Base-by-base conservation (phyloP, 371 early-diverging fungal genomes). In the Mortierella sp. region DNA sequence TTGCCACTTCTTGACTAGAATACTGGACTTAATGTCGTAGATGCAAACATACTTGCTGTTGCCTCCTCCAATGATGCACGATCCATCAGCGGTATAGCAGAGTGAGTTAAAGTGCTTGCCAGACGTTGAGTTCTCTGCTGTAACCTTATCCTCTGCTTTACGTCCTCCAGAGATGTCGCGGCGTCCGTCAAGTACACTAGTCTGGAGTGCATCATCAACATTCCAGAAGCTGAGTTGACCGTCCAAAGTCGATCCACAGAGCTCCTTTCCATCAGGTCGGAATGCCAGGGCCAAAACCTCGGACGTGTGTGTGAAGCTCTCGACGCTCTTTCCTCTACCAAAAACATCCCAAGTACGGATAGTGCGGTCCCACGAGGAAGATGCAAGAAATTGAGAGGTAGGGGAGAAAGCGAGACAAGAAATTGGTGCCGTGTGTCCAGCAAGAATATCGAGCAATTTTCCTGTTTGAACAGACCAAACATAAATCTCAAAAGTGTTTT, bases 401-500 rank as follows among this genome's bases (percentile, higher is more conserved):
- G 97, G 95, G 5, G 95, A 95, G 84, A 99, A 98, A 3, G 92
- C 90, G 63, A 99, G 86, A 4, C 89, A 84, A 68, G 92, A 92
- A 53, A 99, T 88, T 4, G 99, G 98, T 0, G 95, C 99, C 64
- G 94, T 93, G 77, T 99, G 99, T 1, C 98, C 99, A 36, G 94
- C 89, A 40, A 98, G 85, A 60, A 98, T 93, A 76, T 99, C 99
- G 24, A 99, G 87, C 62, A 98, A 86, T 76, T 96, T 95, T 41
- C 99, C 99, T 0, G 98, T 99, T 76, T 97, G 98, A 66, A 99
- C 95, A 63, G 96, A 95, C 99, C 99, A 99, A 57, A 98, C 94
- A 77, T 90, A 98, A 52, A 98, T 95, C 81, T 98, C 98, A 82
- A 97, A 98, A 7, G 95, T 91, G 83, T 99, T 98, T 74, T 91